These are phyloP conservation scores for Triticum dicoccoides DNA, from an alignment of 176 grass and related monocot genomes.

Conservation along the genomic window DNA sequence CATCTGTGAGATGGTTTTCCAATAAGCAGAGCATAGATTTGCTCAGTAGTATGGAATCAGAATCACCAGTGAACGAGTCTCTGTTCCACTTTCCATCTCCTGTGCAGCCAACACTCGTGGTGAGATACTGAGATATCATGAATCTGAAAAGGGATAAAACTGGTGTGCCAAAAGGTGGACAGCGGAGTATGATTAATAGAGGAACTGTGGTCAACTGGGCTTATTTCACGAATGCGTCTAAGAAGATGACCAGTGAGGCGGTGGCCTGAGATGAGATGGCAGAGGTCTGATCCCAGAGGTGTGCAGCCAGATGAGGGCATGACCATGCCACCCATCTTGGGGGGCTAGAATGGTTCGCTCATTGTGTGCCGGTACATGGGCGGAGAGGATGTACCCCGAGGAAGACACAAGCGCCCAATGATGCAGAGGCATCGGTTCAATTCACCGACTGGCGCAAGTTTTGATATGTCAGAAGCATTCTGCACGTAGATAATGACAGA, in stretches of 20 bases:
- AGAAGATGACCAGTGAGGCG: not conserved
- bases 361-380: not conserved
- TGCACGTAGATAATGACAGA: not conserved
- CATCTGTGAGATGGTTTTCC: constrained; percentile 60
- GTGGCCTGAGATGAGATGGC: not conserved
- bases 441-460: not conserved
- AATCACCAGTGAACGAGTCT: constrained; percentile 40
- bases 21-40: constrained; percentile 54
- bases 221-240: constrained; percentile 30
- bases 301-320: not conserved
- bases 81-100: constrained; percentile 36
- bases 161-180: constrained; percentile 52
- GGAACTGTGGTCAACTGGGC: constrained; percentile 51
- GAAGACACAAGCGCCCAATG: not conserved
- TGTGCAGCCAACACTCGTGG: constrained; percentile 51
- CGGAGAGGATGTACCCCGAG: not conserved
- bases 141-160: constrained; percentile 56
- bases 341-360: not conserved
- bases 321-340: not conserved
- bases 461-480: not conserved
- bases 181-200: constrained; percentile 76
- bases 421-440: not conserved
- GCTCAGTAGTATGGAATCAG: constrained; percentile 57
- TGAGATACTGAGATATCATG: constrained; percentile 75
- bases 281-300: not conserved